A percentile compares a stretch with the other conserved stretches of the same genome.
phyloP scores from a whole-genome alignment of 345 rosid genomes.

The Gossypium stocksii region DNA sequence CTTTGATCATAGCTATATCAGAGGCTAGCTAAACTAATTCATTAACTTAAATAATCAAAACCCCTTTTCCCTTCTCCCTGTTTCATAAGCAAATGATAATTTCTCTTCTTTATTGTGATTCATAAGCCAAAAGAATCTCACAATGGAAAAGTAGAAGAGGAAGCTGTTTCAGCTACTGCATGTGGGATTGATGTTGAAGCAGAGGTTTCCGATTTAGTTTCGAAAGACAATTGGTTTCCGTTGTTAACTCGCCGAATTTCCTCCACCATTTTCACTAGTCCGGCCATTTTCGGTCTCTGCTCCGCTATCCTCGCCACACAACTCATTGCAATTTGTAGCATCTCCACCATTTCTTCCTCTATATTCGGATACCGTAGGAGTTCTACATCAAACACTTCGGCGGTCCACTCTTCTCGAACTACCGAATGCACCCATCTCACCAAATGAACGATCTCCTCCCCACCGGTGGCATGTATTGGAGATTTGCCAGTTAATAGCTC shows the following conservation, averaged over 20 bases:
- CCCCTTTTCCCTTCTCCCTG: slow-evolving; percentile 3
- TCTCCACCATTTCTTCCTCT: slow-evolving; percentile 97
- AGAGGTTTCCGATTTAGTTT: slow-evolving; percentile 40
- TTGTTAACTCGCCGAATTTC: slow-evolving; percentile 41
- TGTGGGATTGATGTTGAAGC: slow-evolving; percentile 38
- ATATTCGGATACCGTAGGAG: slow-evolving; percentile 81
- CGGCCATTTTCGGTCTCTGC: slow-evolving; percentile 69
- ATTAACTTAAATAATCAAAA: slow-evolving; percentile 16
- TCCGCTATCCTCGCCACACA: slow-evolving; percentile 75
- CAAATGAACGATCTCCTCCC: slow-evolving; percentile 69
- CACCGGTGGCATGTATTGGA: slow-evolving; percentile 43
- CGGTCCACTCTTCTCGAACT: slow-evolving; percentile 98
- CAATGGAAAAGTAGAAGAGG: slow-evolving; percentile 29
- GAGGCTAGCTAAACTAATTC: slow-evolving; percentile 20
- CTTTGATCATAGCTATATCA: slow-evolving; percentile 14
- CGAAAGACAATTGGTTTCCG: slow-evolving; percentile 35
- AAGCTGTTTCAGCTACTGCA: slow-evolving; percentile 33
- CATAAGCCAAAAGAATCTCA: slow-evolving; percentile 24
- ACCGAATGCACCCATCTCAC: slow-evolving; percentile 96
- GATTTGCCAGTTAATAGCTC: slow-evolving; percentile 91
- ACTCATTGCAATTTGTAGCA: slow-evolving; percentile 85
- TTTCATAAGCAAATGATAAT: slow-evolving; percentile 4
- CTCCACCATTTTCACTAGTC: slow-evolving; percentile 64
- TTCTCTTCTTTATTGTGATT: neutral
- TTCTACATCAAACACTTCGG: slow-evolving; percentile 86